Conservation (phyloP, 352 stramenopile genomes). For the Phytopythium chamaehyphon region DNA sequence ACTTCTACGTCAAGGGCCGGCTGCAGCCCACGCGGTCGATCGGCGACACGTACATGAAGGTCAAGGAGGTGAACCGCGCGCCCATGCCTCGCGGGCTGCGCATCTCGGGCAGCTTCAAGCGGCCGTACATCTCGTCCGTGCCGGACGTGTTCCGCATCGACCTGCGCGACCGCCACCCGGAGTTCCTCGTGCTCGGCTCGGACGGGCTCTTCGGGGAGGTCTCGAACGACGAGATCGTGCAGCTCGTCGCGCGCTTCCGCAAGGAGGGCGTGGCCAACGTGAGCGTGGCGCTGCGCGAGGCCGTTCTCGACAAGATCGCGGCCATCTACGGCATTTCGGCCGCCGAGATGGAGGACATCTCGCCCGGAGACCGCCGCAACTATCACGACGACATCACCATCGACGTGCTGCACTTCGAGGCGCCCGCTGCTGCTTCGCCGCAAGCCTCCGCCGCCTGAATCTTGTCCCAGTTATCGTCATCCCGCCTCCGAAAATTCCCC, state of each 20-base stretch:
- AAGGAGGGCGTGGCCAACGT: conserved; percentile 50
- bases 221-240: conserved; percentile 57
- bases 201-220: conserved; percentile 61
- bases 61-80: conserved; percentile 61
- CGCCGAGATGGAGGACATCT: conserved; percentile 45
- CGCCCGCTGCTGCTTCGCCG: conserved; percentile 12
- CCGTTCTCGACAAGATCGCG: conserved; percentile 50
- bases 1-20: conserved; percentile 70
- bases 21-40: conserved; percentile 63
- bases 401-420: conserved; percentile 60
- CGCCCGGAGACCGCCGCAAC: conserved; percentile 50
- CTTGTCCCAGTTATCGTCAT: too few relatives aligned
- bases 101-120: conserved; percentile 48
- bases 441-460: conserved; percentile 12
- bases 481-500: too few relatives aligned
- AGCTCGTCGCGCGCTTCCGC: conserved; percentile 42
- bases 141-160: conserved; percentile 66
- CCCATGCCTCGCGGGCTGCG: conserved; percentile 59
- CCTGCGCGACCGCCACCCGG: conserved; percentile 36
- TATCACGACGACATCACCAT: conserved; percentile 78
- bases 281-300: conserved; percentile 36
- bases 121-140: conserved; percentile 61
- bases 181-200: conserved; percentile 63
- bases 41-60: conserved; percentile 73
- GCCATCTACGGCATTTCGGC: conserved; percentile 46